Evolutionary conservation across 768 basidiomycete species (phyloP), one percentile per base, ranked within the genome.

Genomic region (Boletales sp.): DNA sequence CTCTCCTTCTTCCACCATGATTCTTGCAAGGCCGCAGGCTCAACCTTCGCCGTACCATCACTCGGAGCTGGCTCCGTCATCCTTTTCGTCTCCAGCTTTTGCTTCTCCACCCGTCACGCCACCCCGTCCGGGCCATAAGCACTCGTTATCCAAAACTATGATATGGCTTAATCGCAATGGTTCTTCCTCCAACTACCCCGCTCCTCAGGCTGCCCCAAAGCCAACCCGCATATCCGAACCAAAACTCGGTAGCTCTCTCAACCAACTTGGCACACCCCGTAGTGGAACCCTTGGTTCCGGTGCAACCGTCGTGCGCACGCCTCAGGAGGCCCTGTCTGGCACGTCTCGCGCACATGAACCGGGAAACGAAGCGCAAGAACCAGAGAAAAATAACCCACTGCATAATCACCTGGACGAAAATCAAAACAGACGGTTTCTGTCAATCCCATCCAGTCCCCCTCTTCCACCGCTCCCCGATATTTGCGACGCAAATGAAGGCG

Each of bases 291-390:
- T 88, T 17, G 88, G 86, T n/a, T 63, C 78, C 17, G 87, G 89
- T 36, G 89, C 89, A 13, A 84, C 76, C 2, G 72, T 92, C 29
- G 89, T 91, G 34, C 74, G 83, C 49, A 91, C 90, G 0, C 90
- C 90, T 8, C 82, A 86, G 55, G 90, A 92, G 48, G 89, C 89
- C 18, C 72, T 92, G 29, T 72, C 65, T 27, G 64, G 69, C 41
- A 52, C 73, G 18, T 42, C 38, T 18, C 49, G 36, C 17, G 29
- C 37, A 18, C 50, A 49, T 31, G 50, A 45, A 8, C 51, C 37
- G 5, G 44, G 49, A 17, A 44, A 29, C 36, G 62, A 54, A 24
- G 58, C 59, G 39, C 45, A 58, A 8, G 47, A 38, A 11, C 24
- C 39, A 24, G 42, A 62, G 19, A 36, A 5, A 8, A 50, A 53